Conservation (phyloP, 2,329 filamentous ascomycete genomes). For the Achaetomium macrosporum region DNA sequence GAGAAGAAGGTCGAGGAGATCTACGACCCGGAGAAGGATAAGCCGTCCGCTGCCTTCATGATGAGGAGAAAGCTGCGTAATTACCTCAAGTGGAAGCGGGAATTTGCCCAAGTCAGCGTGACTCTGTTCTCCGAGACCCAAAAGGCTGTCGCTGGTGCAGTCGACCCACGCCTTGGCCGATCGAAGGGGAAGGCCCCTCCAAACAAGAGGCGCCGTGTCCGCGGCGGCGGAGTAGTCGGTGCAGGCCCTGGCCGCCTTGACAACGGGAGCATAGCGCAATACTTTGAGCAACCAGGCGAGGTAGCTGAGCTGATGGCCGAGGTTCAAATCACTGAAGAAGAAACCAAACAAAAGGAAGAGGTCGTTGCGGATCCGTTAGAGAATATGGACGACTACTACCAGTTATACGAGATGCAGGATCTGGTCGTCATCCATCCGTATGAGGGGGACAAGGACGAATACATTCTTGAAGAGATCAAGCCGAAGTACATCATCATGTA, state of each 20-base stretch:
- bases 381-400: slow-evolving; percentile 86
- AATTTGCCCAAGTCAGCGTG: slow-evolving; percentile 79
- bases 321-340: slow-evolving; percentile 72
- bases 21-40: slow-evolving; percentile 48
- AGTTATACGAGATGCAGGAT: slow-evolving; percentile 86
- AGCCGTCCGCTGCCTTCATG: slow-evolving; percentile 75
- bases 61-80: slow-evolving; percentile 81
- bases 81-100: slow-evolving; percentile 85
- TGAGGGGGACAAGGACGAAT: slow-evolving; percentile 91
- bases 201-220: slow-evolving; percentile 79
- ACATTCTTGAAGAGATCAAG: slow-evolving; percentile 88
- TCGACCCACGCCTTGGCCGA: slow-evolving; percentile 47
- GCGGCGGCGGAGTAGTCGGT: slow-evolving; percentile 66
- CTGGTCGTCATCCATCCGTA: slow-evolving; percentile 87
- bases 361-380: slow-evolving; percentile 72
- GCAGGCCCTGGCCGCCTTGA: slow-evolving; percentile 57
- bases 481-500: slow-evolving; percentile 98
- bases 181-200: slow-evolving; percentile 56
- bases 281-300: slow-evolving; percentile 77
- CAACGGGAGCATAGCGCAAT: slow-evolving; percentile 67
- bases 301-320: slow-evolving; percentile 78
- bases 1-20: slow-evolving; percentile 41
- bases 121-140: slow-evolving; percentile 75
- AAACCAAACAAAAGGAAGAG: slow-evolving; percentile 69
- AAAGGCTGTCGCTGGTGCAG: slow-evolving; percentile 63